Evolutionary conservation across 768 basidiomycete genomes (phyloP), one percentile per base, ranked within the genome.

Genomic region (Leccinum broughii): DNA sequence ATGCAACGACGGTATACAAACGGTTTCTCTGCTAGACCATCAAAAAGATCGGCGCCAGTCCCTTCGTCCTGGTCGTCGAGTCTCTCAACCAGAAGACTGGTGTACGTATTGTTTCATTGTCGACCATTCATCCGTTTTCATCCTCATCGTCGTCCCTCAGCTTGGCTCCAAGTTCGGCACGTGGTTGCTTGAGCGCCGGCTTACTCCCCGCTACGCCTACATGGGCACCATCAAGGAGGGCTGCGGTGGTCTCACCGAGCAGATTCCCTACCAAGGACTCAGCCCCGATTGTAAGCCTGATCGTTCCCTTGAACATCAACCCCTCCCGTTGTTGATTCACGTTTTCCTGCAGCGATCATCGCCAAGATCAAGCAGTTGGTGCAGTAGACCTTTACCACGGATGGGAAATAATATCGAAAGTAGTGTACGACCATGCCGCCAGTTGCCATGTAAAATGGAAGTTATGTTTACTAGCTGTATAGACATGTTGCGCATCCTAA

Each of bases 61-160:
- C 83, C 20, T 93, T 93, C 73, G 91, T 94, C 30, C 81, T 95
- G 32, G 85, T 95, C 44, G 91, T 89, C 15, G 93, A 95, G 77
- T 89, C 90, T 17, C 80, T 90, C 58, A 94, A 91, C 78, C 89
- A 89, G 76, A 93, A 92, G 85, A 95, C 92, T 8, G 93, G 92
- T n/a, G 78, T 82, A 70, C 55, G 78, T 72, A 9, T 28, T 51
- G n/a, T 41, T 26, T 8, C 22, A 11, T 32, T 46, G 35, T 54
- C 17, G 2, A 2, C 24, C 10, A 5, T 10, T 35, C 53, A 11
- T 17, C 35, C 2, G 10, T 20, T 6, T 46, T 22, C 3, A 46
- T 50, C 6, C 13, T 60, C 44, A 54, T n/a, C 20, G 1, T 56
- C 10, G 6, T 17, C 22, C 6, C 24, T 14, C 35, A 83, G 79